Evolutionary conservation across 805 yeast genomes (phyloP), one percentile per base, ranked within the genome.

Genomic region (Ogataea thermomethanolica): DNA sequence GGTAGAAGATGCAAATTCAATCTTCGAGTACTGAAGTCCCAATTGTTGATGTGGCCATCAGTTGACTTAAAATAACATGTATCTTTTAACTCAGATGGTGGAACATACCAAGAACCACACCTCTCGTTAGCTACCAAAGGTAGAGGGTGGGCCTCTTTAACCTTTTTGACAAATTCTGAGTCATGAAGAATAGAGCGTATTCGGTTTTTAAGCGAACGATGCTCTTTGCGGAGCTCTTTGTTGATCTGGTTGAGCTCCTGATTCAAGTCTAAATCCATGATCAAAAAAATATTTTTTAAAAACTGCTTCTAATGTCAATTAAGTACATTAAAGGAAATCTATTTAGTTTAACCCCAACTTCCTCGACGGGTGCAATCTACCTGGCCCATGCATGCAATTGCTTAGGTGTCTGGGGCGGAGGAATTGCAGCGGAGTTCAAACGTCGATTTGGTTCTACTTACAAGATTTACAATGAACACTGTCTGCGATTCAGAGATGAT

Each of bases 21-120:
- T 32, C 97, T 63, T 35, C 95, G 67, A 12, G 77, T 60, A 25
- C 87, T 81, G 53, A 89, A 88, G 24, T 73, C 71, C 96, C 96
- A 89, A 48, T 85, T 80, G 39, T 74, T 73, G 0, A 78, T 79
- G 54, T 89, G 97, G 0, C 97, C 97, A 62, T 89, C 96, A 0
- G 96, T 89, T 20, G 95, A 84, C 55, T 89, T 89, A 65, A 89
- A 89, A 54, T 89, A 88, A 12, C 81, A 75, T 0, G 81, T 69
- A 4, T 73, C 77, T 0, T 39, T 31, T 17, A 61, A 65, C 0
- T 49, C 33, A 0, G 45, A 40, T 0, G 84, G 79, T 0, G 74
- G 67, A 3, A 81, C 76, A 51, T 89, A 89, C 96, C 96, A 89
- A 10, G 76, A 55, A 0, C 96, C 96, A 60, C 96, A 88, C 37